A percentile compares a stretch with the other conserved stretches of the same genome.
Conservation (phyloP, 164 flowering plant species). For the Magnolia officinalis region DNA sequence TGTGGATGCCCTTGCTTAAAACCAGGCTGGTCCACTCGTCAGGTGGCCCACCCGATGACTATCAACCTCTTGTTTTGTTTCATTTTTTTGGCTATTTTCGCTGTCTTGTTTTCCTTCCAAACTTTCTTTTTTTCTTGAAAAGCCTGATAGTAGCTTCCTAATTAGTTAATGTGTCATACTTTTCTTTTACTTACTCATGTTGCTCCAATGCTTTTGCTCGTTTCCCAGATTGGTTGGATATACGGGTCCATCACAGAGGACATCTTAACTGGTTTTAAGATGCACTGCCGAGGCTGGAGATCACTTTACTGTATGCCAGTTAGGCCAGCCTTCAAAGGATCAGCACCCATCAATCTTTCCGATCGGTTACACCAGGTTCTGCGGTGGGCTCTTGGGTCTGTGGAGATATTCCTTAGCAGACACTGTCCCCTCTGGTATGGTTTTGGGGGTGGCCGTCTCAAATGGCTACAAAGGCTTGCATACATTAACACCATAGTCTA, state of each 20-base stretch:
- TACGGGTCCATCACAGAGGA: conserved; percentile 98
- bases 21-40: no score
- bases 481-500: conserved; percentile 92
- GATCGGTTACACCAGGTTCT: conserved; percentile 95
- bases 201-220: background rate
- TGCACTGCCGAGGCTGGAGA: conserved; percentile 99
- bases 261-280: conserved; percentile 93
- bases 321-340: conserved; percentile 98
- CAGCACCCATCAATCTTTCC: conserved; percentile 95
- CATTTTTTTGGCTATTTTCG: background rate
- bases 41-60: no score
- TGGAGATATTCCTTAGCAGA: conserved; percentile 90
- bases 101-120: background rate
- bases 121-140: background rate
- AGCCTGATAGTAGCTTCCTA: background rate
- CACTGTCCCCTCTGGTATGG: conserved; percentile 99
- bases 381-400: conserved; percentile 97
- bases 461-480: conserved; percentile 88
- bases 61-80: no score
- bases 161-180: background rate
- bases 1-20: background rate
- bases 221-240: conserved; percentile 89
- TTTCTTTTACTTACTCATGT: background rate
- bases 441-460: conserved; percentile 87
- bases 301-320: conserved; percentile 95